Conservation (phyloP, 768 basidiomycete genomes). For the Boletus fagicola region DNA sequence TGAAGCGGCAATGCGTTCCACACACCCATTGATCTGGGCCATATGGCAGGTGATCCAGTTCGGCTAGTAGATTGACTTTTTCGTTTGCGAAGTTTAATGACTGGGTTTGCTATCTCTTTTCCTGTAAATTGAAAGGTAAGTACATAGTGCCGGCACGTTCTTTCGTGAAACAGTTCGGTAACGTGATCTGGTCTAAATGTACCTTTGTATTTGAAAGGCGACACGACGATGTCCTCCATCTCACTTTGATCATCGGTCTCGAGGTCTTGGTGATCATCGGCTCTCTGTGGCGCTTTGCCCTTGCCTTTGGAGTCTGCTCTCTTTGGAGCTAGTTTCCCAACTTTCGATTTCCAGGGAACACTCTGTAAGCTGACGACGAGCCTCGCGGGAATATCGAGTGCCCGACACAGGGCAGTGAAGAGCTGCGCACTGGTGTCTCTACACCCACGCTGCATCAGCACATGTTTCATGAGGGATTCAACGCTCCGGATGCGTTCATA, state of each 20-base stretch:
- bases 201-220: constrained; percentile 35
- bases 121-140: constrained; percentile 33
- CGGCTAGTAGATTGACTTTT: constrained; percentile 49
- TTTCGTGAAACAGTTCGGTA: constrained; percentile 1
- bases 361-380: constrained; percentile 89
- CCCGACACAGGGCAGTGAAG: constrained; percentile 87
- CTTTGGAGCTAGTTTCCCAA: constrained; percentile 50
- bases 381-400: constrained; percentile 80
- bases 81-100: constrained; percentile 57
- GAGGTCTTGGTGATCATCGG: constrained; percentile 21
- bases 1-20: constrained; percentile 7
- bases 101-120: constrained; percentile 54
- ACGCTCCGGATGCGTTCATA: constrained; percentile 69
- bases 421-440: constrained; percentile 87
- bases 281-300: constrained; percentile 28
- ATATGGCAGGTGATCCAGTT: constrained; percentile 31
- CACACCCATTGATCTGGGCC: constrained; percentile 21
- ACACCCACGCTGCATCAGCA: constrained; percentile 73
- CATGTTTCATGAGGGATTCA: constrained; percentile 94
- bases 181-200: constrained; percentile 19
- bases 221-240: constrained; percentile 37
- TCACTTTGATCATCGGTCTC: constrained; percentile 39
- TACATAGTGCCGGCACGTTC: background rate
- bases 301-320: constrained; percentile 39
- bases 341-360: constrained; percentile 80